A percentile compares a stretch with the other conserved stretches of the same genome.
These are phyloP conservation scores for Exserohilum rostratum DNA, from an alignment of 2,329 filamentous ascomycete species.

Conservation along the genomic window DNA sequence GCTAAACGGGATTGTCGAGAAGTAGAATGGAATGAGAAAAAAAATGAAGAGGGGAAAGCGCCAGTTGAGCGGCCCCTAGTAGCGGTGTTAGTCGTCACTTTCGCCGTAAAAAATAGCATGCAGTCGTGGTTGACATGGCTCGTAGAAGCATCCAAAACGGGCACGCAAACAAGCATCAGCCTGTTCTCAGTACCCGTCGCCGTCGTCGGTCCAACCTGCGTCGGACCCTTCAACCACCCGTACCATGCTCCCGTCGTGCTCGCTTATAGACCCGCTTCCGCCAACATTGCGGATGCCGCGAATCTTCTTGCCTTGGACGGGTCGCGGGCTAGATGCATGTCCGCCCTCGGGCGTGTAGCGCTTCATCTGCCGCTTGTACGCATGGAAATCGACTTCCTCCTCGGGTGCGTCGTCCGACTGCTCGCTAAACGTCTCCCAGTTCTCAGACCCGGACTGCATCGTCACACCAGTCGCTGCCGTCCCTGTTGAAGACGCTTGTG, in stretches of 20 bases:
- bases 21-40: not conserved
- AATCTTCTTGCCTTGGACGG: constrained; percentile 45
- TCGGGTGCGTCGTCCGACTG: constrained; percentile 70
- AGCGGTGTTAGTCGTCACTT: constrained; percentile 2
- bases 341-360: constrained; percentile 56
- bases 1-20: not conserved
- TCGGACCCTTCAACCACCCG: constrained; percentile 58
- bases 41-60: not conserved
- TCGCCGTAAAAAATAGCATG: constrained; percentile 5
- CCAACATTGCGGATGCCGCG: constrained; percentile 56
- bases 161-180: constrained; percentile 2
- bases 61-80: constrained; percentile 3
- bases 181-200: constrained; percentile 41
- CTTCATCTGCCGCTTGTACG: constrained; percentile 73
- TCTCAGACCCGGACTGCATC: constrained; percentile 81
- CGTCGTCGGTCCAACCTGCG: constrained; percentile 60
- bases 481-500: constrained; percentile 63
- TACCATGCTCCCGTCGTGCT: constrained; percentile 52
- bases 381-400: constrained; percentile 77
- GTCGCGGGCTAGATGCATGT: constrained; percentile 41
- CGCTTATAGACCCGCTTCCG: constrained; percentile 42
- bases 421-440: constrained; percentile 97
- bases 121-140: constrained; percentile 7
- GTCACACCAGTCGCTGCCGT: constrained; percentile 58
- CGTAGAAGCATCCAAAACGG: constrained; percentile 10